Base-by-base conservation (phyloP, 2,329 filamentous ascomycete genomes). In the Aureobasidium namibiae region DNA sequence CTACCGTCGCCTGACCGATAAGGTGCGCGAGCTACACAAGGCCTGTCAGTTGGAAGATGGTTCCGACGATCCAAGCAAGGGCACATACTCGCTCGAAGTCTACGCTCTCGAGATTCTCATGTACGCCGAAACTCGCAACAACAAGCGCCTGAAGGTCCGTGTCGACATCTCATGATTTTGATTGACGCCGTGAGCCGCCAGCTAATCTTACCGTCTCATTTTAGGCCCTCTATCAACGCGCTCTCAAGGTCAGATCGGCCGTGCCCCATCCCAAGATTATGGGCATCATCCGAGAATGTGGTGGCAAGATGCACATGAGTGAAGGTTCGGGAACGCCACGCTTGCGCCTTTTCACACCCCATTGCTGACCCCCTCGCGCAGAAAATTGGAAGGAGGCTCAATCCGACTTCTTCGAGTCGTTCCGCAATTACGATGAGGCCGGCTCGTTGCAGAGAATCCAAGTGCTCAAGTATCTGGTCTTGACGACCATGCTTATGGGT, bases 271-370 rank as follows among this genome's bases (percentile, higher is more conserved):
- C 94, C 61, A 95, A 96, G 76, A 96, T 99, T 72, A 96, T 97
- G 90, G 94, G 94, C 54, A 92, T 99, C 72, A 99, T 99, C 70
- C 88, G 92, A 58, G 94, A 99, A 76, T 99, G 94, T 72, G 94
- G 94, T 68, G 94, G 94, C 67, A 99, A 99, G 80, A 99, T 99
- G 94, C 92, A 97, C 77, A 97, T 99, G 94, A 94, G 89, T 73
- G 94, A 99, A 79, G 76, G 76, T 74, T 73, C 68, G 65, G 62
- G 60, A 61, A 56, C 34, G 39, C 46, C 45, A 57, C 34, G 29
- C 54, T 50, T 50, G 34, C 48, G 52, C 41, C 31, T 48, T 29
- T 44, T 33, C 24, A 46, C 23, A 46, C 36, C 11, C 42, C 41
- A 41, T 33, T 50, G 62, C 69, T 70, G 61, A 70, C 61, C 29